Evolutionary conservation across 2,329 filamentous ascomycete species (phyloP).

Genomic region (Phialophora macrospora): DNA sequence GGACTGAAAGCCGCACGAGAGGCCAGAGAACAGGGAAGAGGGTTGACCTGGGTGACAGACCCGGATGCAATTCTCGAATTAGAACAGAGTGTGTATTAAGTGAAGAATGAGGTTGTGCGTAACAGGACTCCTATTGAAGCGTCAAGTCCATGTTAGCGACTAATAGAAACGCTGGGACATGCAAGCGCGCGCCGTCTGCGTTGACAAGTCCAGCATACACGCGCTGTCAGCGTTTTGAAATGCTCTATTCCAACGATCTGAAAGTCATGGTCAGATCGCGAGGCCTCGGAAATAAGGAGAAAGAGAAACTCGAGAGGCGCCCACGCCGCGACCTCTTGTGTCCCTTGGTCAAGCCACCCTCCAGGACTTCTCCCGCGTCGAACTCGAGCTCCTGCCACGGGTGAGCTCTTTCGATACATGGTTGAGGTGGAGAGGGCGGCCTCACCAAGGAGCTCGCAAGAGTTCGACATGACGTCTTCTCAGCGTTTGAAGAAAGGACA

Average conservation of each 20-base stretch:
- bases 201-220: neutral
- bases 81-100: slow-evolving; percentile 8
- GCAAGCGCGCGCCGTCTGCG: neutral
- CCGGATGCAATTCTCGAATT: slow-evolving; percentile 23
- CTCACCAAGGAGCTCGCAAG: neutral
- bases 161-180: too few relatives aligned
- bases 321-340: slow-evolving; percentile 5
- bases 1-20: slow-evolving; percentile 28
- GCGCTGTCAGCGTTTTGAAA: neutral
- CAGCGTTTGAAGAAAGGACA: neutral
- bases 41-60: slow-evolving; percentile 32
- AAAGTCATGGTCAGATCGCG: neutral
- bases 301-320: neutral
- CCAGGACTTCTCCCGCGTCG: neutral
- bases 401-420: neutral
- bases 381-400: neutral
- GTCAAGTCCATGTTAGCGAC: too few relatives aligned
- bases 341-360: neutral
- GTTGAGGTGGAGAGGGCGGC: neutral
- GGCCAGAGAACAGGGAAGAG: slow-evolving; percentile 23
- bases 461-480: neutral
- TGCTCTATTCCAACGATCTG: too few relatives aligned
- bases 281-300: neutral
- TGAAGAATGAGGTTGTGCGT: neutral
- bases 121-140: neutral